phyloP scores from a whole-genome alignment of 83 land plant genomes.

The Diphasiastrum complanatum region DNA sequence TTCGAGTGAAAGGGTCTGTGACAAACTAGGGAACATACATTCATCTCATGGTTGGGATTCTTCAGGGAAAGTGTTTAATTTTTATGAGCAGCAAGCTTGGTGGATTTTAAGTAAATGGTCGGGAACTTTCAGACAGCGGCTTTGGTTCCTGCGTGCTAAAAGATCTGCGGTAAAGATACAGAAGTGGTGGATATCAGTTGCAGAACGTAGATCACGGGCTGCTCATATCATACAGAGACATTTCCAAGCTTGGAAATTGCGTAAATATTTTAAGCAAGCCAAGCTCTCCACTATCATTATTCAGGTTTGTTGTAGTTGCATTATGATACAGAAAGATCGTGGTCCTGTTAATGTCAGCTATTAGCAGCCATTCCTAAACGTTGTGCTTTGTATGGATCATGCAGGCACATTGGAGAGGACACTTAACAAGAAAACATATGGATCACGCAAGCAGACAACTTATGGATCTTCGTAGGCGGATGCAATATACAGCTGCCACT shows the following conservation, averaged over 20 bases:
- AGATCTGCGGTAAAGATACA: conserved; percentile 39
- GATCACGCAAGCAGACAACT: conserved; percentile 33
- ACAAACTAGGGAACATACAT: not conserved
- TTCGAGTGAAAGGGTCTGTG: not conserved
- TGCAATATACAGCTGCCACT: conserved; percentile 57
- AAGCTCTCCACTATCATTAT: conserved; percentile 31
- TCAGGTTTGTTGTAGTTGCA: conserved; percentile 60
- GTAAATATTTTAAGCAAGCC: conserved; percentile 23
- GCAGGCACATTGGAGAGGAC: conserved; percentile 67
- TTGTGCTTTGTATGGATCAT: not conserved
- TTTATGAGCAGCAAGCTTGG: conserved; percentile 3
- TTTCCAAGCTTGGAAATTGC: conserved; percentile 53
- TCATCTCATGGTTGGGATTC: not conserved
- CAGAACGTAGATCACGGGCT: conserved; percentile 19
- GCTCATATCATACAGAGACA: conserved; percentile 52
- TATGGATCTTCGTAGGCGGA: conserved; percentile 45
- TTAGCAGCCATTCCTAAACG: no score
- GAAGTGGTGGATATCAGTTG: conserved; percentile 49
- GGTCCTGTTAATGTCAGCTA: no score
- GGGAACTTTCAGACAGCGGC: not conserved
- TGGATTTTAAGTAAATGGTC: conserved; percentile 11
- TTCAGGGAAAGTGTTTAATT: not conserved
- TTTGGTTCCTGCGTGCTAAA: conserved; percentile 1
- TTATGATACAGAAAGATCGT: no score
- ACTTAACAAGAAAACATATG: conserved; percentile 41